A percentile compares a stretch with the other conserved stretches of the same genome.
These are phyloP conservation scores for Lasiodiplodia citricola DNA, from an alignment of 2,329 filamentous ascomycete species.

Conservation along the genomic window DNA sequence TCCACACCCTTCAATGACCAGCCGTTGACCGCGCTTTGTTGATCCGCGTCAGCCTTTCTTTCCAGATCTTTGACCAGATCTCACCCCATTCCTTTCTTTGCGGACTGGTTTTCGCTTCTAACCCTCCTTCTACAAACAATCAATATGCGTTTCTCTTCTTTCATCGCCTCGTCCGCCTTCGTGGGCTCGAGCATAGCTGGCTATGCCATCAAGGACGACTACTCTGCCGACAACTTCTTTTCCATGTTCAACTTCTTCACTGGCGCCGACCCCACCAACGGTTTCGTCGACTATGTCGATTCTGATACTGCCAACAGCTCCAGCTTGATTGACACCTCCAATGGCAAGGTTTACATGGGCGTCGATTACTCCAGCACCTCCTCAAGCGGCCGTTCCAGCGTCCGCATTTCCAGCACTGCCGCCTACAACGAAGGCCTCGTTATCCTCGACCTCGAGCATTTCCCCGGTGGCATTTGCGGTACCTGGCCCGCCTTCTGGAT, in stretches of 20 bases:
- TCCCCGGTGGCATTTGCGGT: slow-evolving; percentile 56
- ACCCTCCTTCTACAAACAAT: slow-evolving; percentile 29
- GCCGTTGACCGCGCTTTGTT: slow-evolving; percentile 26
- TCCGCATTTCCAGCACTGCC: slow-evolving; percentile 55
- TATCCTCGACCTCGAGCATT: slow-evolving; percentile 56
- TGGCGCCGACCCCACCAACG: slow-evolving; percentile 51
- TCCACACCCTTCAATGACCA: slow-evolving; percentile 8
- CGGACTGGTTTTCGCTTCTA: slow-evolving; percentile 11
- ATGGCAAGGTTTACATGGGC: slow-evolving; percentile 50
- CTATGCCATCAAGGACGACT: slow-evolving; percentile 33
- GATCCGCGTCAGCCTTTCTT: slow-evolving; percentile 17
- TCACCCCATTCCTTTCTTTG: slow-evolving; percentile 3
- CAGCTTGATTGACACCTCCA: slow-evolving; percentile 47
- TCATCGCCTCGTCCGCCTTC: slow-evolving; percentile 43
- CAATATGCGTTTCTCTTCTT: slow-evolving; percentile 42
- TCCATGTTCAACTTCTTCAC: slow-evolving; percentile 44
- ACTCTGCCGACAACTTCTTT: slow-evolving; percentile 40
- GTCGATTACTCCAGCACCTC: slow-evolving; percentile 50
- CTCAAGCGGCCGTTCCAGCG: slow-evolving; percentile 49
- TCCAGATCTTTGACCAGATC: slow-evolving; percentile 1
- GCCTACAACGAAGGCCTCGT: slow-evolving; percentile 56
- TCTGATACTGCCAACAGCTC: slow-evolving; percentile 44
- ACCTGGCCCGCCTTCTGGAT: slow-evolving; percentile 55
- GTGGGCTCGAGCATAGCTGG: slow-evolving; percentile 44
- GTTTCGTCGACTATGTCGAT: slow-evolving; percentile 49